Conservation (phyloP, 192 early-diverging fungal species). For the Funneliformis geosporum region DNA sequence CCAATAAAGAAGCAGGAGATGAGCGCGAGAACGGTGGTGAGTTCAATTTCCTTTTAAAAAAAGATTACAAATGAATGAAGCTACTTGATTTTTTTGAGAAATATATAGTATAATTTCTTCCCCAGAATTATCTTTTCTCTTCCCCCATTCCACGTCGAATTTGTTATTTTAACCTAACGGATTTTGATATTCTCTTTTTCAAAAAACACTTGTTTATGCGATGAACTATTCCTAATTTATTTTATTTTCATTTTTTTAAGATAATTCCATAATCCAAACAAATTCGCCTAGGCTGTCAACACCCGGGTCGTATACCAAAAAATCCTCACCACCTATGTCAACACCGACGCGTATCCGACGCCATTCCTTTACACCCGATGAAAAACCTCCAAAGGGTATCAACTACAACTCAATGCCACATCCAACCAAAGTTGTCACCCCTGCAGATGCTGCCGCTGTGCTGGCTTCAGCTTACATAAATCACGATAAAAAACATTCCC, state of each 20-base stretch:
- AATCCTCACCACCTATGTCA: constrained; percentile 18
- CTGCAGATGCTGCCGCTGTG: constrained; percentile 32
- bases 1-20: constrained; percentile 20
- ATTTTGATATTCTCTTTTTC: no score
- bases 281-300: constrained; percentile 11
- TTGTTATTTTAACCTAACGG: no score
- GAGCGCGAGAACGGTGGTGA: constrained; percentile 31
- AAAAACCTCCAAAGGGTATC: constrained; percentile 1
- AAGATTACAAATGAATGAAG: no score
- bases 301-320: constrained; percentile 13
- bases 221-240: background rate
- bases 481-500: background rate
- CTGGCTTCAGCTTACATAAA: constrained; percentile 26
- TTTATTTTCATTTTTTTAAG: background rate
- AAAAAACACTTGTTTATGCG: no score
- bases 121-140: no score
- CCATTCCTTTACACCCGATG: constrained; percentile 25
- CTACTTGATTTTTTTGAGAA: background rate
- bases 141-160: no score
- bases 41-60: background rate
- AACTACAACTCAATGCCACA: background rate
- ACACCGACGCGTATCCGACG: constrained; percentile 8
- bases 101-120: no score
- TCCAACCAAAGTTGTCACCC: background rate
- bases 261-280: constrained; percentile 23